These are phyloP conservation scores for Croton setiger DNA, from an alignment of 441 rosid species.

Conservation along the genomic window DNA sequence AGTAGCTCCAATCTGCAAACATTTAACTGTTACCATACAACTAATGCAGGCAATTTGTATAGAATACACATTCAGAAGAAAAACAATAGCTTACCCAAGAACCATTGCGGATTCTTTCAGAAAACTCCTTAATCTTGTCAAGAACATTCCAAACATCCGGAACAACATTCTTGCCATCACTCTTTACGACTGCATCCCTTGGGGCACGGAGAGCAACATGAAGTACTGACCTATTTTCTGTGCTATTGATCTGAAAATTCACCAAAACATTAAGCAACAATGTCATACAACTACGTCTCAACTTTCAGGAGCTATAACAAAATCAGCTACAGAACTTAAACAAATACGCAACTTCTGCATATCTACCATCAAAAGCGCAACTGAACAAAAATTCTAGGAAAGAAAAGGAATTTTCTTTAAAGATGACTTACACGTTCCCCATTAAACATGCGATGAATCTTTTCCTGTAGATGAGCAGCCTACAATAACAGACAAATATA, in stretches of 20 bases:
- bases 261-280: conserved; percentile 18
- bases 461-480: conserved; percentile 70
- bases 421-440: conserved; percentile 70
- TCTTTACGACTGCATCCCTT: conserved; percentile 63
- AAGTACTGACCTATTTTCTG: conserved; percentile 92
- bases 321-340: no score
- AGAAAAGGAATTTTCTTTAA: neutral
- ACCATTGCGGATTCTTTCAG: conserved; percentile 61
- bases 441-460: conserved; percentile 64
- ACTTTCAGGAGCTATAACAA: neutral
- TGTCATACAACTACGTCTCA: conserved; percentile 3
- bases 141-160: conserved; percentile 91
- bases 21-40: conserved; percentile 24
- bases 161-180: conserved; percentile 87
- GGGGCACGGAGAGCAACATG: conserved; percentile 95
- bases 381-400: neutral
- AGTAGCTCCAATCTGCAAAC: conserved; percentile 88
- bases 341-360: neutral
- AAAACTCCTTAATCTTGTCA: conserved; percentile 79
- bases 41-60: conserved; percentile 14
- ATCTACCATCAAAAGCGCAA: neutral
- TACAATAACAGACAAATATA: conserved; percentile 22
- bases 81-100: conserved; percentile 62
- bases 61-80: conserved; percentile 17
- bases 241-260: conserved; percentile 69